Base-by-base conservation (phyloP, 2,329 filamentous ascomycete genomes). In the Macrophomina tecta region DNA sequence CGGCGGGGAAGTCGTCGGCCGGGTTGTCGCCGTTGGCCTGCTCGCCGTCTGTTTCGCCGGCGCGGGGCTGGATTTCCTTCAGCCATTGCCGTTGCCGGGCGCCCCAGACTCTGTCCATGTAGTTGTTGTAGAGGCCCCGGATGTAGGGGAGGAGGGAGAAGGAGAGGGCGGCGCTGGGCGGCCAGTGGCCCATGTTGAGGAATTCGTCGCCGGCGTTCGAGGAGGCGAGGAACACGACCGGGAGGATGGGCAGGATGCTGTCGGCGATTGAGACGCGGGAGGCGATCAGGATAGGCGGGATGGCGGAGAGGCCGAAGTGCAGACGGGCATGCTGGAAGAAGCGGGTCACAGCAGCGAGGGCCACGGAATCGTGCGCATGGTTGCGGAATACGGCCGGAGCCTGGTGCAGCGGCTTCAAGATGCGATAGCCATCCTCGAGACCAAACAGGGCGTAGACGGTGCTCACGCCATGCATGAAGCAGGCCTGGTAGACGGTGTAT, bases 401-500 rank as follows among this genome's bases (percentile, higher is more conserved):
- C 49, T 73, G 65, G 42, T 79, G 75, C 1, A 80, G 68, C 0
- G 82, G 81, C 5, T 69, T 76, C 5, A 90, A 78, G 45, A 91
- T 86, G 23, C 80, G 78, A 23, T 80, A 77, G 4, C 86, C 87
- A 69, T 91, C 89, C 28, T 88, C 82, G 0, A 81, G 78, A 0
- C 90, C 90, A 72, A 92, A 92, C 4, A 92, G 82, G 64, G 89
- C 78, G 70, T 88, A 86, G 72, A 91, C 83, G 1, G 88, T 86
- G 70, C 88, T 86, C 11, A 86, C 82, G 4, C 90, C 90, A 73
- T 88, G 85, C 18, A 85, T 78, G 69, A 83, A 83, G 68, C 84
- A 83, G 0, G 78, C 79, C 14, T 77, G 74, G 63, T 76, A 79
- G n/a, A 78, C 70, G 1, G 76, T 76, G 1, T 84, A 82, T 46